Conservation (phyloP, 225 moss, liverwort and hornwort genomes). For the Rhytidiadelphus loreus region DNA sequence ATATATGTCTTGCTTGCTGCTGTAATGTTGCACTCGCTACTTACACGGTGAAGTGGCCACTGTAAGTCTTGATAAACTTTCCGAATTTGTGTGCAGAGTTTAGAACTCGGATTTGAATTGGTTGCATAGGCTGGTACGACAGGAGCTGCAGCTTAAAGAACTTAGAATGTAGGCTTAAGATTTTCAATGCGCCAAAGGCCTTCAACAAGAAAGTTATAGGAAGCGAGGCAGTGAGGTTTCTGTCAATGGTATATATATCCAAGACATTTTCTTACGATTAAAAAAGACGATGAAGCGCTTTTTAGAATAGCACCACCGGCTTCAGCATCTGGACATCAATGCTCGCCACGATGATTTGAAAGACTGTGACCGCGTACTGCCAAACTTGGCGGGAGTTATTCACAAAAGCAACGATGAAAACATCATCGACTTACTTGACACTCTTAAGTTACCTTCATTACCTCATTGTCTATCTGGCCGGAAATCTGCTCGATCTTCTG, state of each 20-base stretch:
- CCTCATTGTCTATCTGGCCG: conserved; percentile 60
- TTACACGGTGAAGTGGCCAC: neutral
- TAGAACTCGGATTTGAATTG: neutral
- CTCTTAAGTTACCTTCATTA: conserved; percentile 62
- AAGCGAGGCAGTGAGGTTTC: neutral
- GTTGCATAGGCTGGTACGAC: neutral
- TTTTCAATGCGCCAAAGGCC: neutral
- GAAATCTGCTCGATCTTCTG: conserved; percentile 65
- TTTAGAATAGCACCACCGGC: neutral
- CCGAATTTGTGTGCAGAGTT: neutral
- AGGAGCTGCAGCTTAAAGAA: neutral
- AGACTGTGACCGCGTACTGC: neutral
- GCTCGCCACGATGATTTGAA: neutral
- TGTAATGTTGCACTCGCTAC: neutral
- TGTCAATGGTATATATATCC: neutral
- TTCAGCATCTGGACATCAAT: neutral
- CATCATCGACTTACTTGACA: conserved; percentile 41
- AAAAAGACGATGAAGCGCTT: neutral
- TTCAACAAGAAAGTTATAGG: neutral
- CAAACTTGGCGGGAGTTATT: neutral
- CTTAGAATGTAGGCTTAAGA: neutral
- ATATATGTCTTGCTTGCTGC: neutral
- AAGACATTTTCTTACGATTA: neutral
- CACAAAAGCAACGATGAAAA: conserved; percentile 23
- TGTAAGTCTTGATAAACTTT: neutral